Conservation (phyloP, 805 yeast genomes). For the Candida boleticola region DNA sequence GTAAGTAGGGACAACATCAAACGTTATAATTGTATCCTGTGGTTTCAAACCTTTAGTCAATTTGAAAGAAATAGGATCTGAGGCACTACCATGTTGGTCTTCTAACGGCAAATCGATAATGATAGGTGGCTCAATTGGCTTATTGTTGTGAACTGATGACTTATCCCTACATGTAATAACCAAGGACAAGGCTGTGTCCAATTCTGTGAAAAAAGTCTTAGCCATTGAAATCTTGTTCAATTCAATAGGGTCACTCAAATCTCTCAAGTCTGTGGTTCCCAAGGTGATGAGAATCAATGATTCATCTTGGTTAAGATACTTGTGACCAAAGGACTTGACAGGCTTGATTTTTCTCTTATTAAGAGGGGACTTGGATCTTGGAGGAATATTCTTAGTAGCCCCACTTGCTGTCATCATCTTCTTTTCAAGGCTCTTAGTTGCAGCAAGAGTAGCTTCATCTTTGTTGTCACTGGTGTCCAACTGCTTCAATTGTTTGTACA, state of each 20-base stretch:
- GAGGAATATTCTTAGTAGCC: not conserved
- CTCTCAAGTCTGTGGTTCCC: constrained; percentile 81
- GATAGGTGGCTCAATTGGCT: constrained; percentile 51
- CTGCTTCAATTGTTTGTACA: constrained; percentile 38
- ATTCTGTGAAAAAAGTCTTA: constrained; percentile 73
- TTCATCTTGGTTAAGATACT: constrained; percentile 61
- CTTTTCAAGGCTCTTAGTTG: constrained; percentile 6
- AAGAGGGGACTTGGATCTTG: constrained; percentile 22
- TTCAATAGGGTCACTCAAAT: constrained; percentile 55
- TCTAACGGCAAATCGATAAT: constrained; percentile 80
- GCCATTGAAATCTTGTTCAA: constrained; percentile 74
- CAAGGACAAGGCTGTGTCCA: constrained; percentile 84
- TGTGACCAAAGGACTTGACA: constrained; percentile 83
- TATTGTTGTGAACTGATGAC: constrained; percentile 14
- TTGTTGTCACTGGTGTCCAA: constrained; percentile 13
- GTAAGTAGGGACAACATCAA: constrained; percentile 90
- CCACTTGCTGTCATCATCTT: constrained; percentile 3
- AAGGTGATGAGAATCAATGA: constrained; percentile 75
- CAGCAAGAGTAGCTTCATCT: not conserved
- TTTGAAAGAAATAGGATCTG: constrained; percentile 74
- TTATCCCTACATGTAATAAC: constrained; percentile 47
- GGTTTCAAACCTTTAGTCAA: constrained; percentile 45
- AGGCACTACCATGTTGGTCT: constrained; percentile 65
- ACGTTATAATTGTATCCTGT: constrained; percentile 57
- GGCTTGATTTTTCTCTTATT: constrained; percentile 40